Base-by-base conservation (phyloP, 805 yeast genomes). In the Yarrowia sp. region DNA sequence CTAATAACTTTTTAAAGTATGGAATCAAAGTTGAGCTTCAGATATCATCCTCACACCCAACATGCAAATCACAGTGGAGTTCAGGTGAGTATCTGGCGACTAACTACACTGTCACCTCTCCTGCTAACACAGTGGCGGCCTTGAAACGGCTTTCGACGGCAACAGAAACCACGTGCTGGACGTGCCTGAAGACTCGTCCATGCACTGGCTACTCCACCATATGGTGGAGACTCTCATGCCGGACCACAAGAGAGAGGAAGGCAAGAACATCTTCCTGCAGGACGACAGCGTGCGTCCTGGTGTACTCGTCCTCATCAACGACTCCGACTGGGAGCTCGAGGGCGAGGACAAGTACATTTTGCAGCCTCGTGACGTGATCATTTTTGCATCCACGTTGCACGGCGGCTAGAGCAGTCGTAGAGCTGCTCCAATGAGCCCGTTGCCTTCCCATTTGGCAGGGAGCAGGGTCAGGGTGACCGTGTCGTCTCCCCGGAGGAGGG, bases 281-380 rank as follows among this genome's bases (percentile, higher is more conserved):
- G 92, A 90, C 69, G 96, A 80, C 10, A 83, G 28, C 6, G 64
- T 68, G 14, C 84, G 98, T 60, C 97, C 98, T 0, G 99, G 99
- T 1, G 90, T 93, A 53, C 78, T 93, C 67, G 97, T 95, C 9
- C 80, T 93, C 65, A 88, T 93, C 67, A 93, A 93, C 72, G 98
- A 93, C 73, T 86, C 96, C 0, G 99, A 93, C 77, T 93, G 98
- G 98, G 99, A 93, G 72, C 76, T 93, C 13, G 96, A 92, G 74
- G 98, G 91, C 10, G 92, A 87, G 75, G 92, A 90, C 70, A 88
- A 84, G 9, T 92, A 92, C 71, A 84, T 80, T n/a, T 74, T 95
- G 14, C 88, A 90, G 74, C 77, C 82, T 55, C 87, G 89, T 11
- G 99, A 93, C 74, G 80, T 84, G 22, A 82, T 93, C 43, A 85